Evolutionary conservation across 768 basidiomycete genomes (phyloP), one percentile per base, ranked within the genome.

Genomic region (Collybia mongolica): DNA sequence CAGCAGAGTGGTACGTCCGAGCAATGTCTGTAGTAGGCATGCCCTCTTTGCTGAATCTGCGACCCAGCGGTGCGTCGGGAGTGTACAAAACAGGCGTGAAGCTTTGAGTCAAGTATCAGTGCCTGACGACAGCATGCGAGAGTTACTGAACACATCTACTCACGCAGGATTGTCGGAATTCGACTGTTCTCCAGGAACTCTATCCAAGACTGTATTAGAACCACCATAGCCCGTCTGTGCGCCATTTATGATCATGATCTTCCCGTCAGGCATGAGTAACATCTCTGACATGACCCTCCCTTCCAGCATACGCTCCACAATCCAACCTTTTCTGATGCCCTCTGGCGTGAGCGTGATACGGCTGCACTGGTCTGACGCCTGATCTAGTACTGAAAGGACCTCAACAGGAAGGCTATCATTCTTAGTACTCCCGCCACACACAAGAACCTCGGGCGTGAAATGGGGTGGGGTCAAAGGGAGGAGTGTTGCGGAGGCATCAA

Each of bases 1-100:
- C 80, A 5, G 72, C 72, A 1, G 83, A 83, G 64, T 86, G 84
- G 68, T 86, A 86, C 65, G 86, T 39, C 11, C 84, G 69, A 44
- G 81, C 74, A 53, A 84, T 73, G 38, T 46, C 72, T 70, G 63
- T 52, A 2, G 70, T 67, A 6, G 68, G 65, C 20, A 73, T 70
- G 46, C 76, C 55, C 24, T 76, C 77, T n/a, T 69, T 75, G 65
- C 72, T 77, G 66, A 72, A 75, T 38, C 74, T 68, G 41, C 63
- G 54, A 12, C 83, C 84, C 0, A 66, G 58, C 1, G 69, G 60
- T 4, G 70, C 68, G 47, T 58, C 59, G 5, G 77, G 73, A 47
- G 75, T 75, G 64, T 82, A 84, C 43, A 82, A 79, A 24, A 66
- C 72, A 20, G 69, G 65, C 24, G 62, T 67, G 38, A 8, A 18